Evolutionary conservation across 345 rosid species (phyloP).

Genomic region (Xanthoceras sorbifolium): DNA sequence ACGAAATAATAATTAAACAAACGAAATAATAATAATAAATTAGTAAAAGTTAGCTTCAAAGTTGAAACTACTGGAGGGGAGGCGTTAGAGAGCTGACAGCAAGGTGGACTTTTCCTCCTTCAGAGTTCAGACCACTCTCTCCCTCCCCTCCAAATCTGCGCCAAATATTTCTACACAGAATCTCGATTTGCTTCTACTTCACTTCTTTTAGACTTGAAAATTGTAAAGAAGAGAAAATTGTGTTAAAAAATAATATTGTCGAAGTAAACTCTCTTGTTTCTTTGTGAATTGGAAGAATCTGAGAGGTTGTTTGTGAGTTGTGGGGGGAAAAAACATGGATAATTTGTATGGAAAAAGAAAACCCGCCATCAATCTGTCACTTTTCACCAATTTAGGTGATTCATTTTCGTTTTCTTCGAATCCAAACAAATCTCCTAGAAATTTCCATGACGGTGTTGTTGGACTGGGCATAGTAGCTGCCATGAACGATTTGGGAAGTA

Average conservation of each 20-base stretch:
- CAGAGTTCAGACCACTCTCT: not conserved
- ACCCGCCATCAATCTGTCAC: conserved; percentile 25
- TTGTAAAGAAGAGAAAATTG: too few species aligned
- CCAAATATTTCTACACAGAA: too few species aligned
- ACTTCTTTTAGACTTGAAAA: too few species aligned
- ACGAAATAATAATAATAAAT: too few species aligned
- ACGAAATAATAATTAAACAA: too few species aligned
- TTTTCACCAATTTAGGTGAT: conserved; percentile 17
- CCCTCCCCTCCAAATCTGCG: too few species aligned
- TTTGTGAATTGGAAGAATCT: too few species aligned
- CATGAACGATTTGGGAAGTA: conserved; percentile 19
- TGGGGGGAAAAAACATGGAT: conserved; percentile 4
- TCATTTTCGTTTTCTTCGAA: conserved; percentile 17
- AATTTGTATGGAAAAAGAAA: conserved; percentile 10
- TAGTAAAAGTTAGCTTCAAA: too few species aligned
- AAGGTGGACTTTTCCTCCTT: too few species aligned
- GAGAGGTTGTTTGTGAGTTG: too few species aligned
- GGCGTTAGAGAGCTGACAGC: conserved; percentile 14
- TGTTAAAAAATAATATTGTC: not conserved
- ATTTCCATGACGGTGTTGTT: conserved; percentile 26
- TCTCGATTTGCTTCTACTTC: too few species aligned
- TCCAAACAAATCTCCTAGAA: conserved; percentile 26
- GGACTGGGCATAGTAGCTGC: conserved; percentile 42
- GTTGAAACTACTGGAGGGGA: not conserved
- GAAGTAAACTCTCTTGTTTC: not conserved